Evolutionary conservation across 768 basidiomycete species (phyloP).

Genomic region (Leccinum arenicola): DNA sequence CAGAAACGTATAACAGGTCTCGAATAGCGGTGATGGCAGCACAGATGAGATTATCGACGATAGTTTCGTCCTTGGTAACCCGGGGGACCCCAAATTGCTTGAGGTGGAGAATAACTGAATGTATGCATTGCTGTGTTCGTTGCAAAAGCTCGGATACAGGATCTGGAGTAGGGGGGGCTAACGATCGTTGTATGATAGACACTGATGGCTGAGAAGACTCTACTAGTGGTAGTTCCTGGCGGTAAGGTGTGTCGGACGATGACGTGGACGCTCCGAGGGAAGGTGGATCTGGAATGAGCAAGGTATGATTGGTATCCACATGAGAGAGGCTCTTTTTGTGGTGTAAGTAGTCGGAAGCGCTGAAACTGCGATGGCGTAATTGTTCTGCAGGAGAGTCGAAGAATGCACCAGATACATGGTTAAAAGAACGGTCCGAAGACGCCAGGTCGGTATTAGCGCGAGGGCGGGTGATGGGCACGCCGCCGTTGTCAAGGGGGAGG

Average conservation of each 20-base stretch:
- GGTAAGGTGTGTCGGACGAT: conserved; percentile 4
- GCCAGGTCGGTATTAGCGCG: conserved; percentile 28
- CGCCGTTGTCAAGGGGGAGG: neutral
- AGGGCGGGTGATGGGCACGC: conserved; percentile 9
- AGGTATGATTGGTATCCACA: neutral
- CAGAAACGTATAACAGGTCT: conserved; percentile 65
- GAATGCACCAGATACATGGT: conserved; percentile 8
- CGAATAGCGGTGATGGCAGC: conserved; percentile 62
- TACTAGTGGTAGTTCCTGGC: neutral
- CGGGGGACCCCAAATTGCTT: conserved; percentile 46
- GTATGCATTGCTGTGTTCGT: conserved; percentile 53
- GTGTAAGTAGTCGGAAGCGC: conserved; percentile 3
- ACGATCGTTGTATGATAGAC: conserved; percentile 41
- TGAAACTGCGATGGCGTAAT: conserved; percentile 22
- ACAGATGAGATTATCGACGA: conserved; percentile 59
- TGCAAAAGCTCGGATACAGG: conserved; percentile 59
- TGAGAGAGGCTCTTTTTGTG: neutral
- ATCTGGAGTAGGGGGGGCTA: conserved; percentile 55
- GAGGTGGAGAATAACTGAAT: conserved; percentile 58
- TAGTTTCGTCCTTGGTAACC: conserved; percentile 49
- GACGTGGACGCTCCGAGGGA: conserved; percentile 4
- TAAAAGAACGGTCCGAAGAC: conserved; percentile 1
- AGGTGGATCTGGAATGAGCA: conserved; percentile 3
- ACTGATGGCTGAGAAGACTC: neutral
- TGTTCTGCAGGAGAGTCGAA: conserved; percentile 9